phyloP scores from a whole-genome alignment of 2,329 filamentous ascomycete species.

The Monilinia laxa region DNA sequence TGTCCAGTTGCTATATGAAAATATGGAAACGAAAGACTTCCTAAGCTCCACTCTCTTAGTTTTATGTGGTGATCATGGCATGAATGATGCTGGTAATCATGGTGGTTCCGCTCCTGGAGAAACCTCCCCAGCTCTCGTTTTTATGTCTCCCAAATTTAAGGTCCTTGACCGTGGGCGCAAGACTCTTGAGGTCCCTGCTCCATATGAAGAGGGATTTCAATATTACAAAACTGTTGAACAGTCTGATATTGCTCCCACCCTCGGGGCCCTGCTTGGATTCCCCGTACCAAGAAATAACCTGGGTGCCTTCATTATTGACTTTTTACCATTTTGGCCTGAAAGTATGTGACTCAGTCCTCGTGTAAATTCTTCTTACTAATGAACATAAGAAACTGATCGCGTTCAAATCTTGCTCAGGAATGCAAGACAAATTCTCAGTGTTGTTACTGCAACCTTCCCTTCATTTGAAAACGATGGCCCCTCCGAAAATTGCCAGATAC shows the following conservation, averaged over 20 bases:
- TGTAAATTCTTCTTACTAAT: constrained; percentile 23
- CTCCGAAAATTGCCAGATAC: constrained; percentile 30
- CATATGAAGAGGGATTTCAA: constrained; percentile 67
- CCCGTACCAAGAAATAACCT: constrained; percentile 88
- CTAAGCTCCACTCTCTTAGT: constrained; percentile 79
- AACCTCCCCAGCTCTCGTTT: constrained; percentile 88
- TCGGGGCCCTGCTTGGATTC: constrained; percentile 83
- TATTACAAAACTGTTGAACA: constrained; percentile 89
- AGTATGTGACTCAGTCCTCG: constrained; percentile 46
- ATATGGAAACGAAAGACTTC: constrained; percentile 69
- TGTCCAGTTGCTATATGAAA: constrained; percentile 71
- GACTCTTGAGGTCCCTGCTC: constrained; percentile 51
- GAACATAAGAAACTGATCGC: constrained; percentile 50
- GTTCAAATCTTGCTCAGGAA: constrained; percentile 73
- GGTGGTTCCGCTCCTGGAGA: constrained; percentile 92
- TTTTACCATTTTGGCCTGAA: constrained; percentile 73
- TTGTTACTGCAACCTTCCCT: constrained; percentile 72
- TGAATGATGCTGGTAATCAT: constrained; percentile 98
- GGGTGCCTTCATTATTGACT: constrained; percentile 77
- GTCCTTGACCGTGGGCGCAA: constrained; percentile 63
- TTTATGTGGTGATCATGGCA: constrained; percentile 93
- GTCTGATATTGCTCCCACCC: constrained; percentile 86
- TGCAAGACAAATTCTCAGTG: constrained; percentile 73
- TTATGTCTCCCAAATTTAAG: constrained; percentile 81
- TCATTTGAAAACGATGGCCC: constrained; percentile 46